phyloP scores from a whole-genome alignment of 179 eudicot genomes.

The Spinacia oleracea region DNA sequence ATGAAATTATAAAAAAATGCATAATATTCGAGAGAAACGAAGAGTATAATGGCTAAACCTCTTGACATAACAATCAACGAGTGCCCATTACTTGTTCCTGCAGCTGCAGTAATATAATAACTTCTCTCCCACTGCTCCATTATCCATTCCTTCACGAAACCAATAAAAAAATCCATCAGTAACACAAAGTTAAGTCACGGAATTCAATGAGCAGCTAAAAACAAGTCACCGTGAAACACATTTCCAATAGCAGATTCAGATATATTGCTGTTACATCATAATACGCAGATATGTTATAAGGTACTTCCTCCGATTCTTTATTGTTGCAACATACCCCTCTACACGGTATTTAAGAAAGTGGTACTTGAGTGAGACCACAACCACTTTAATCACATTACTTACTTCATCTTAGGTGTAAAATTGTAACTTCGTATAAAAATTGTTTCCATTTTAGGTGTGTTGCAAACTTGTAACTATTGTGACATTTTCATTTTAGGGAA shows the following conservation, averaged over 20 bases:
- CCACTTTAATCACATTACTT: no score
- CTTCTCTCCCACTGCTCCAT: conserved; percentile 67
- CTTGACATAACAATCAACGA: conserved; percentile 65
- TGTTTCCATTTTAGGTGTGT: no score
- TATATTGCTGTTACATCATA: neutral
- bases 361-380: no score
- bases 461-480: no score
- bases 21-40: neutral
- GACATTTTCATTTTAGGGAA: no score
- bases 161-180: neutral
- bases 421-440: no score
- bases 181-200: neutral
- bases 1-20: neutral
- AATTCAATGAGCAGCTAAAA: neutral
- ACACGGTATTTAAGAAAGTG: no score
- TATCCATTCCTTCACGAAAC: conserved; percentile 55
- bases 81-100: conserved; percentile 51
- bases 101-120: conserved; percentile 55
- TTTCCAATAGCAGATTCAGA: neutral
- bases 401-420: no score
- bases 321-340: no score
- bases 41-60: conserved; percentile 34
- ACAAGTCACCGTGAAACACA: neutral
- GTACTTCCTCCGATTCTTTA: no score
- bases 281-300: neutral